Conservation (phyloP, 805 yeast species). For the Ogataea populi-albae region DNA sequence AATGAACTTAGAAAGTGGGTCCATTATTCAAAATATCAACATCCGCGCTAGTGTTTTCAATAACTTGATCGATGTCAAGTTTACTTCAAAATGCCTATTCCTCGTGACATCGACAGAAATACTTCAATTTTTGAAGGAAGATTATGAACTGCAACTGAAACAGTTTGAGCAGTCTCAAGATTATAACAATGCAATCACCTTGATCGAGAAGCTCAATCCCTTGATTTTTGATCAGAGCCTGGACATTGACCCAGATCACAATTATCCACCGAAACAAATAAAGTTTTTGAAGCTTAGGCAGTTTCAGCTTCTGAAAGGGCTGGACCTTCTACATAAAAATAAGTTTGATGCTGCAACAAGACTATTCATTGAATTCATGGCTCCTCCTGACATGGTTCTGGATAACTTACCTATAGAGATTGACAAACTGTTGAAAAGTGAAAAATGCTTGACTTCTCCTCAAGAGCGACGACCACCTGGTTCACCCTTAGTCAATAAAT, state of each 20-base stretch:
- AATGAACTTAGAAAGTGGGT: slow-evolving; percentile 36
- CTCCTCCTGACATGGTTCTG: slow-evolving; percentile 56
- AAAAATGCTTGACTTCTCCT: too few relatives aligned
- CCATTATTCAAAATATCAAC: slow-evolving; percentile 32
- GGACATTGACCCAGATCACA: slow-evolving; percentile 5
- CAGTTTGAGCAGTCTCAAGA: slow-evolving; percentile 29
- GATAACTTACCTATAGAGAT: slow-evolving; percentile 40
- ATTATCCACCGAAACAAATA: slow-evolving; percentile 26
- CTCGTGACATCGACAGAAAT: slow-evolving; percentile 30
- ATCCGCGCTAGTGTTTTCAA: slow-evolving; percentile 4
- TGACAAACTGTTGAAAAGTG: slow-evolving; percentile 6
- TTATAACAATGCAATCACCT: slow-evolving; percentile 43
- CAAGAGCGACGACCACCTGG: background rate
- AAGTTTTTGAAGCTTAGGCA: slow-evolving; percentile 39
- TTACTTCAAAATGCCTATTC: slow-evolving; percentile 27
- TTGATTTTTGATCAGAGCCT: slow-evolving; percentile 15
- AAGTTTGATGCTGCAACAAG: slow-evolving; percentile 38
- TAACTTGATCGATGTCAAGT: slow-evolving; percentile 17
- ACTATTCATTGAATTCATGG: slow-evolving; percentile 51
- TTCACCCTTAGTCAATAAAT: background rate
- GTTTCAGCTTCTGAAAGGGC: slow-evolving; percentile 41
- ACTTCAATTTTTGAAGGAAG: slow-evolving; percentile 25
- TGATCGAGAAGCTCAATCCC: slow-evolving; percentile 36
- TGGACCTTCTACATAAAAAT: slow-evolving; percentile 28
- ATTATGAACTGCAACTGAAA: slow-evolving; percentile 34